A percentile compares a stretch with the other conserved stretches of the same genome.
Conservation (phyloP, 1,284 basidiomycete genomes). For the Paramarasmius palmivorus region DNA sequence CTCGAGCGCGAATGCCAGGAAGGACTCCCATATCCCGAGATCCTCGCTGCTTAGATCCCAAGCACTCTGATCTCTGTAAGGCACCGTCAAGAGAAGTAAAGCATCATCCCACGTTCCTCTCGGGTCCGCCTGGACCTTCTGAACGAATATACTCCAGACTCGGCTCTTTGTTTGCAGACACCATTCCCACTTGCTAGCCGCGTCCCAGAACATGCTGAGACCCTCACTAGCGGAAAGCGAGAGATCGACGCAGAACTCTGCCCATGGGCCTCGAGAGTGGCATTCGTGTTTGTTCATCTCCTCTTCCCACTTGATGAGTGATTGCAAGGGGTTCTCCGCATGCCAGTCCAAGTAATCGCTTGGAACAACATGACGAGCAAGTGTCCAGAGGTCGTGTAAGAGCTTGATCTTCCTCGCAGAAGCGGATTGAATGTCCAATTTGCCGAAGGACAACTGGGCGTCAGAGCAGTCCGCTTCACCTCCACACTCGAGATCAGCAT, state of each 20-base stretch:
- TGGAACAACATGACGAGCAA: conserved; percentile 44
- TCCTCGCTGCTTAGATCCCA: conserved; percentile 62
- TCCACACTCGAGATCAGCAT: not conserved
- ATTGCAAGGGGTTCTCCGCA: conserved; percentile 45
- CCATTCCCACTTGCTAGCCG: conserved; percentile 40
- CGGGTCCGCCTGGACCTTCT: conserved; percentile 49
- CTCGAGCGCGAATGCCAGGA: conserved; percentile 50
- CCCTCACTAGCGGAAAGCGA: conserved; percentile 40
- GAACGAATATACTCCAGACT: conserved; percentile 57
- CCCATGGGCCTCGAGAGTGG: conserved; percentile 53
- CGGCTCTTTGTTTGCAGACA: conserved; percentile 33
- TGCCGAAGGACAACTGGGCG: conserved; percentile 19
- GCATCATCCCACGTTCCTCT: conserved; percentile 53
- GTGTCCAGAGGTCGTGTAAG: conserved; percentile 55
- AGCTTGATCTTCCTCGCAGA: conserved; percentile 44
- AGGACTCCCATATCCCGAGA: conserved; percentile 54
- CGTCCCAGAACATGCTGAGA: conserved; percentile 56
- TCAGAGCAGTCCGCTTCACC: not conserved
- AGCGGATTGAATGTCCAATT: conserved; percentile 34
- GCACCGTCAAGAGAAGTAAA: conserved; percentile 55
- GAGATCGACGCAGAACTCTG: conserved; percentile 53
- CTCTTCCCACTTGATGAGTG: conserved; percentile 48
- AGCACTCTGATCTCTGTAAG: conserved; percentile 55
- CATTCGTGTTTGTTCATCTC: conserved; percentile 48
- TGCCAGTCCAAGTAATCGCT: conserved; percentile 38